These are phyloP conservation scores for Suhomyces sp. DNA, from an alignment of 805 yeast species.

Conservation along the genomic window DNA sequence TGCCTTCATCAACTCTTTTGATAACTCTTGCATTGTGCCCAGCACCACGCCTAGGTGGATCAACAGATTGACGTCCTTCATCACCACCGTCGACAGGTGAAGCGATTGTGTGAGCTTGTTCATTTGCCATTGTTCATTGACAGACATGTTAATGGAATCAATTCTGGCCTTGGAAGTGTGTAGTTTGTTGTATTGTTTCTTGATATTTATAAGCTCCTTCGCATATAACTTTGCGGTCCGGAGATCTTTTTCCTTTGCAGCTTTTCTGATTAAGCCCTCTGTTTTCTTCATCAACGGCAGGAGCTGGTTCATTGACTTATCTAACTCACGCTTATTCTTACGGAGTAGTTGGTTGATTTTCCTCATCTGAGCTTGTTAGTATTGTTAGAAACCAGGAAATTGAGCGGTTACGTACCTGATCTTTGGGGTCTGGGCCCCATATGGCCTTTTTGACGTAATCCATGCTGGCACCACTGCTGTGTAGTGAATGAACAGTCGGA, in stretches of 20 bases:
- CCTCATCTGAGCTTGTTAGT: conserved; percentile 46
- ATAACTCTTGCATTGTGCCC: conserved; percentile 80
- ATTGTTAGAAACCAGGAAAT: neutral
- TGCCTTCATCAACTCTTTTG: conserved; percentile 80
- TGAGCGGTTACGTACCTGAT: conserved; percentile 51
- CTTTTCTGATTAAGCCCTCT: conserved; percentile 66
- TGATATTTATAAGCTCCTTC: conserved; percentile 69
- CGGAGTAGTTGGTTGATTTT: conserved; percentile 78
- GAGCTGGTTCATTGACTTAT: conserved; percentile 68
- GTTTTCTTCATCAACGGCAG: conserved; percentile 68
- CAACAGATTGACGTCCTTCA: conserved; percentile 84
- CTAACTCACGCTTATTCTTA: conserved; percentile 81
- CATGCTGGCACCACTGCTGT: conserved; percentile 57
- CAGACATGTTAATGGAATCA: conserved; percentile 82
- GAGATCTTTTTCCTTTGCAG: conserved; percentile 74
- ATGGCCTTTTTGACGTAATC: conserved; percentile 81
- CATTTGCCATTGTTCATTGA: conserved; percentile 89
- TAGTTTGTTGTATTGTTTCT: conserved; percentile 71
- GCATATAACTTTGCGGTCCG: conserved; percentile 80
- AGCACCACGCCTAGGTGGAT: conserved; percentile 77
- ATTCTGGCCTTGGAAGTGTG: conserved; percentile 81
- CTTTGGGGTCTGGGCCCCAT: conserved; percentile 97
- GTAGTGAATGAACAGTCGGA: too few relatives aligned
- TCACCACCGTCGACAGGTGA: conserved; percentile 72
- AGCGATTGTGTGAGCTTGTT: conserved; percentile 78